Evolutionary conservation across 768 basidiomycete genomes (phyloP).

Genomic region (Mycena filopes): DNA sequence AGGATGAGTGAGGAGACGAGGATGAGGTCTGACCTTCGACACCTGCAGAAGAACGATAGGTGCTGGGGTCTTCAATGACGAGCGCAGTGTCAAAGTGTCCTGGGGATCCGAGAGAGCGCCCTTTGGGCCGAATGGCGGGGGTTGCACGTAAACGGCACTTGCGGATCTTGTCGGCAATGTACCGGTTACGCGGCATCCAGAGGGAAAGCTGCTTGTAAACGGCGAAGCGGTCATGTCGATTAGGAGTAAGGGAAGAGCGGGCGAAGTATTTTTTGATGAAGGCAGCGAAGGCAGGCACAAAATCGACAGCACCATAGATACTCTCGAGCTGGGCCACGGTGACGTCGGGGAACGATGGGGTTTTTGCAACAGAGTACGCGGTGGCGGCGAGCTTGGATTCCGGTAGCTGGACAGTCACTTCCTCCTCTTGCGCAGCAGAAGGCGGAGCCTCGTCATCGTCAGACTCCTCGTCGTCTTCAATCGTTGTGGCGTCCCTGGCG

Average conservation of each 20-base stretch:
- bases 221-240: constrained; percentile 11
- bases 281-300: constrained; percentile 16
- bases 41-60: constrained; percentile 5
- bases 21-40: background rate
- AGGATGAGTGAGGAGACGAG: background rate
- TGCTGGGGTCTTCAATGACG: too few relatives aligned
- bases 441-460: too few relatives aligned
- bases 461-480: background rate
- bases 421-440: too few relatives aligned
- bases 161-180: background rate
- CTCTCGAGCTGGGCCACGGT: constrained; percentile 17
- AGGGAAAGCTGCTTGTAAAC: constrained; percentile 13
- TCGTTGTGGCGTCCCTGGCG: too few relatives aligned
- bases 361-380: constrained; percentile 18
- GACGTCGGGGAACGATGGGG: constrained; percentile 19
- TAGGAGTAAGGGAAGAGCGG: too few relatives aligned
- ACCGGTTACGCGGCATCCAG: background rate
- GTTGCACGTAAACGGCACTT: constrained; percentile 1
- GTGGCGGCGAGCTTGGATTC: too few relatives aligned
- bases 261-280: constrained; percentile 24
- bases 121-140: background rate
- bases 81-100: constrained; percentile 29
- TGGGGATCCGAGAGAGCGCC: background rate
- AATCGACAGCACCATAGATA: constrained; percentile 15
- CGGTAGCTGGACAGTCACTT: too few relatives aligned